These are phyloP conservation scores for Brettanomyces bruxellensis DNA, from an alignment of 805 yeast genomes.

Conservation along the genomic window DNA sequence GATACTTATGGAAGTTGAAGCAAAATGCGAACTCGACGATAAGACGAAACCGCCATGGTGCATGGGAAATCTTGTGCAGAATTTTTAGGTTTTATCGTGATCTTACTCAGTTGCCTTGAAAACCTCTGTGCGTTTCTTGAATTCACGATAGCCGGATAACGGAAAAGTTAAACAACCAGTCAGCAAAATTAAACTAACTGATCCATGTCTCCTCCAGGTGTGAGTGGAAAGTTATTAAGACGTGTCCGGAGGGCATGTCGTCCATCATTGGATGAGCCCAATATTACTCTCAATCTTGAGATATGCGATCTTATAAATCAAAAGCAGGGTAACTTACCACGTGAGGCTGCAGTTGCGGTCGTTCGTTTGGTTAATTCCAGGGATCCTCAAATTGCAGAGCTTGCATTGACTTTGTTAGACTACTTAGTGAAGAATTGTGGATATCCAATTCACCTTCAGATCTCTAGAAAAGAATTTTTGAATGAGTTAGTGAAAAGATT, in stretches of 20 bases:
- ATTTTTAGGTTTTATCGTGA: too few relatives aligned
- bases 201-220: conserved; percentile 12
- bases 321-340: conserved; percentile 82
- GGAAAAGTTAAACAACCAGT: neutral
- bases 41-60: too few relatives aligned
- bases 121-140: too few relatives aligned
- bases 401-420: conserved; percentile 63
- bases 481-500: conserved; percentile 88
- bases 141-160: too few relatives aligned
- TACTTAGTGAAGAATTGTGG: conserved; percentile 96
- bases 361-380: conserved; percentile 75
- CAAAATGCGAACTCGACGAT: too few relatives aligned
- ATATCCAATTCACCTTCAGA: conserved; percentile 91
- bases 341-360: conserved; percentile 85
- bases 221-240: conserved; percentile 28
- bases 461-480: conserved; percentile 87
- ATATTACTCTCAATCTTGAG: conserved; percentile 78
- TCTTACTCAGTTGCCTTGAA: too few relatives aligned
- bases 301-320: conserved; percentile 90
- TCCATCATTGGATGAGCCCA: conserved; percentile 76
- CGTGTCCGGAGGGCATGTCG: conserved; percentile 68
- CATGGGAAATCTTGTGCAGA: too few relatives aligned
- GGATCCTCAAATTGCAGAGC: conserved; percentile 80
- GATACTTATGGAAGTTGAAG: too few relatives aligned
- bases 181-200: neutral